Conservation (phyloP, 2,329 filamentous ascomycete genomes). For the Penicillium sp. region DNA sequence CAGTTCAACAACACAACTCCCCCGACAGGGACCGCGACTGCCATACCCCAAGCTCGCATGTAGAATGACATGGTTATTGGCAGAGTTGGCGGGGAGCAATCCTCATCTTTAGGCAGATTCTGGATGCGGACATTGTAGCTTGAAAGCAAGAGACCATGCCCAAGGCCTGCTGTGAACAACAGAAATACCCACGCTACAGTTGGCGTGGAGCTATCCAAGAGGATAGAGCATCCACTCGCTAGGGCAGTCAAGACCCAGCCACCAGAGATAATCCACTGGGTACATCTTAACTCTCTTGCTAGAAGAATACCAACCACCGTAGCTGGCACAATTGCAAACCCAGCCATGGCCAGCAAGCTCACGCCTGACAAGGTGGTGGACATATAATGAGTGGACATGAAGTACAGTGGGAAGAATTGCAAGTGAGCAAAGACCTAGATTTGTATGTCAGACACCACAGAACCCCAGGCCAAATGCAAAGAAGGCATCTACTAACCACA, state of each 20-base stretch:
- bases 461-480: not conserved
- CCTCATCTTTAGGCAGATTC: constrained; percentile 40
- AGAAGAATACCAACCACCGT: constrained; percentile 20
- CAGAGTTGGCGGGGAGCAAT: constrained; percentile 30
- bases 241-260: constrained; percentile 43
- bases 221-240: constrained; percentile 37
- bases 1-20: constrained; percentile 44
- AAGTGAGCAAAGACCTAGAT: constrained; percentile 42
- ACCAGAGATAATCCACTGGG: constrained; percentile 43
- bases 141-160: constrained; percentile 43
- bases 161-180: constrained; percentile 41
- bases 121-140: constrained; percentile 42
- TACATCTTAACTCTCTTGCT: constrained; percentile 12
- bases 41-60: constrained; percentile 43
- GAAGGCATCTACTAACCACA: constrained; percentile 33
- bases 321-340: constrained; percentile 24
- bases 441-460: not conserved
- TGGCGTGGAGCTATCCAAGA: constrained; percentile 35
- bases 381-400: constrained; percentile 36
- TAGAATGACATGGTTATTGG: constrained; percentile 18
- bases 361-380: constrained; percentile 37
- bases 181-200: constrained; percentile 37
- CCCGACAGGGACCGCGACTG: constrained; percentile 43
- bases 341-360: constrained; percentile 38
- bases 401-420: constrained; percentile 45